Evolutionary conservation across 371 early-diverging fungal genomes (phyloP), one percentile per base, ranked within the genome.

Genomic region (Syncephalis fuscata): DNA sequence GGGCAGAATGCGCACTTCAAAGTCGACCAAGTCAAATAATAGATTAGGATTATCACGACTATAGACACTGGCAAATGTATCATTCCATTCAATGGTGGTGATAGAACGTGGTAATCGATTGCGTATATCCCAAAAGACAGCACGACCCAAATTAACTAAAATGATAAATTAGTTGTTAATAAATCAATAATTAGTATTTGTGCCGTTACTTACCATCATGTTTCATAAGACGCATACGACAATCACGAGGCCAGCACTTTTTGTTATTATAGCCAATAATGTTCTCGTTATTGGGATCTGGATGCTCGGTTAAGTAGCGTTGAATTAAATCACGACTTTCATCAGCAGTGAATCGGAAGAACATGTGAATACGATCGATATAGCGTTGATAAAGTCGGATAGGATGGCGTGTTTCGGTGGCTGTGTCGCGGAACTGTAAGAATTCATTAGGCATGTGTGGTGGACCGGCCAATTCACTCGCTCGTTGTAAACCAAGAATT

Each of bases 211-310:
- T 32, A 32, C 32, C 97, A 64, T 98, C 98, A 64, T 91, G 90
- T 70, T 92, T 92, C 92, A 98, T 92, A 57, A 98, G 61, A 45
- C 98, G 85, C 98, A 98, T 98, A 51, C 98, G 84, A 58, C 92
- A 88, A 66, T 98, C 97, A 41, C 96, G 82, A 14, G 97, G 97
- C 94, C 97, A 98, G 74, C 92, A 93, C 54, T 78, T 80, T 59
- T 84, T 83, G 70, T 88, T 95, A 66, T 91, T 88, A 65, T 98
- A 98, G 0, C 97, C 97, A 10, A 95, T 95, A 55, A 97, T 82
- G 64, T 97, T 96, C 58, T 94, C 96, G 66, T 93, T 92, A 67
- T 96, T 97, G 15, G 98, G 98, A 67, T 98, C 97, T 0, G 98
- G 98, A 65, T 94, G 88, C 60, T 96, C 95, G 0, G 94, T 93